phyloP scores from a whole-genome alignment of 495 filamentous ascomycete genomes.

The Penicillium salamii region DNA sequence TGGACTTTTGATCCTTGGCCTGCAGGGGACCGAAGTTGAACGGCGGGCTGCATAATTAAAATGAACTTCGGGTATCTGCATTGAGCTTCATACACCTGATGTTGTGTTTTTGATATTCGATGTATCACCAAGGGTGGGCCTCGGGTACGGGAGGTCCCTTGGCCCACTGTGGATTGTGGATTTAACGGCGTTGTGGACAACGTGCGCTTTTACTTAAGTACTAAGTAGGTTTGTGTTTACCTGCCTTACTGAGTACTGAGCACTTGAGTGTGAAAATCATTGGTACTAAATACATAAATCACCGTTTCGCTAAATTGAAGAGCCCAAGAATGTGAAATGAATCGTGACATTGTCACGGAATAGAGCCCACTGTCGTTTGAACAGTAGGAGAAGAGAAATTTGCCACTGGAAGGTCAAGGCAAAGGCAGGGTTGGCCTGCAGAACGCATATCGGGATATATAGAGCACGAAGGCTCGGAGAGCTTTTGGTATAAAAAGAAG shows the following conservation, averaged over 20 bases:
- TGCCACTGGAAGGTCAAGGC: too few relatives aligned
- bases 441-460: slow-evolving; percentile 1
- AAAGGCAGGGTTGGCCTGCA: too few relatives aligned
- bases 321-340: slow-evolving; percentile 6
- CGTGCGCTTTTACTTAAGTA: too few relatives aligned
- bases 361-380: background rate
- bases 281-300: slow-evolving; percentile 12
- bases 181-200: too few relatives aligned
- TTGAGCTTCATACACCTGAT: too few relatives aligned
- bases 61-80: too few relatives aligned
- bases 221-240: too few relatives aligned
- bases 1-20: too few relatives aligned
- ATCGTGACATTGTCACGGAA: background rate
- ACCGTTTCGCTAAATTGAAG: slow-evolving; percentile 23
- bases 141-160: background rate
- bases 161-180: background rate
- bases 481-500: slow-evolving; percentile 7
- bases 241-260: too few relatives aligned
- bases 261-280: too few relatives aligned
- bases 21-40: too few relatives aligned
- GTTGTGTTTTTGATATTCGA: background rate
- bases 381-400: background rate
- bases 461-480: background rate
- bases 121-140: background rate
- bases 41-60: too few relatives aligned